Evolutionary conservation across 495 filamentous ascomycete genomes (phyloP).

Genomic region (Chaetomidium leptoderma): DNA sequence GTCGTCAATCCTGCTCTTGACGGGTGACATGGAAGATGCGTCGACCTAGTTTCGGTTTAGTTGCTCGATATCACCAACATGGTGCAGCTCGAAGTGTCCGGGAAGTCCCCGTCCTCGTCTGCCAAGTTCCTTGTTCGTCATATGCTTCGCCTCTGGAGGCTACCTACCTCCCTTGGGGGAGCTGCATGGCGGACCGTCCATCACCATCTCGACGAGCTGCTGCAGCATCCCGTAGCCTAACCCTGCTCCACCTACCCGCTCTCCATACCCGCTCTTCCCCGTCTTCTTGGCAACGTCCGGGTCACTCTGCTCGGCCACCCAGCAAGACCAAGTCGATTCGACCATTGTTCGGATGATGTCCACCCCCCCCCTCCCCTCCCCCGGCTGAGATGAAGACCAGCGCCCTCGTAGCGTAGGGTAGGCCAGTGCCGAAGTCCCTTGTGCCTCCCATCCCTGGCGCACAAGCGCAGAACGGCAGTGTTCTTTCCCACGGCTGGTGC

Average conservation of each 20-base stretch:
- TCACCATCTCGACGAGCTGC: slow-evolving; percentile 5
- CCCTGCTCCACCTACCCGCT: background rate
- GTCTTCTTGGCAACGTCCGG: slow-evolving; percentile 3
- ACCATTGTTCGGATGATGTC: background rate
- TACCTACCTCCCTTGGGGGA: too few relatives aligned
- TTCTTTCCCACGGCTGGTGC: background rate
- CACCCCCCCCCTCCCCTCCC: background rate
- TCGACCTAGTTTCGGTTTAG: background rate
- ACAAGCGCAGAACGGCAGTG: background rate
- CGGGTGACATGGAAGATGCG: background rate
- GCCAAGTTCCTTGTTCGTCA: slow-evolving; percentile 9
- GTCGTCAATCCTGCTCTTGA: too few relatives aligned
- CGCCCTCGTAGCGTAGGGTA: background rate
- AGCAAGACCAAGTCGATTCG: background rate
- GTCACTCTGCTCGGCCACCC: background rate
- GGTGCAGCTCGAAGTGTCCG: slow-evolving; percentile 1
- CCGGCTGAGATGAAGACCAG: slow-evolving; percentile 7
- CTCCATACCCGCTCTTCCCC: background rate
- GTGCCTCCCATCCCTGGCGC: background rate
- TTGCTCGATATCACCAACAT: background rate
- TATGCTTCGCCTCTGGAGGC: background rate
- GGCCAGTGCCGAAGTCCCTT: slow-evolving; percentile 3
- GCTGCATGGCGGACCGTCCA: slow-evolving; percentile 1
- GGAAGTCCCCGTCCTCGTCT: background rate
- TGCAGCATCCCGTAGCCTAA: background rate